phyloP scores from a whole-genome alignment of 2,329 filamentous ascomycete species.

The Domatiomyces catenatus region DNA sequence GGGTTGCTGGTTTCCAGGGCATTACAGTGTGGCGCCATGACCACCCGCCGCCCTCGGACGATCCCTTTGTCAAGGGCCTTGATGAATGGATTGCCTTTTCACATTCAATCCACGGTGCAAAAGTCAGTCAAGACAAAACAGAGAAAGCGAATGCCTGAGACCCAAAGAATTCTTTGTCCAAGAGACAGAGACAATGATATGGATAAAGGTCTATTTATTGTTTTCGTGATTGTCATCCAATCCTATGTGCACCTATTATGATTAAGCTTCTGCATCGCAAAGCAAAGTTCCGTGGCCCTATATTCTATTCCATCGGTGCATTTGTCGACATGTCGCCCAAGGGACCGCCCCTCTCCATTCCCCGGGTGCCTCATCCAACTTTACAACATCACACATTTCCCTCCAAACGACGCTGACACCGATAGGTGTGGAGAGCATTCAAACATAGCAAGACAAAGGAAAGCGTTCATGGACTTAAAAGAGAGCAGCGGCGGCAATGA shows the following conservation, averaged over 20 bases:
- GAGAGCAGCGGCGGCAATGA: neutral
- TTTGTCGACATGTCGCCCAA: neutral
- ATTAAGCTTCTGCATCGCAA: neutral
- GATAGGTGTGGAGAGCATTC: neutral
- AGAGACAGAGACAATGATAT: neutral
- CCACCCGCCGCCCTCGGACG: slow-evolving; percentile 43
- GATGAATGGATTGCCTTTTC: slow-evolving; percentile 69
- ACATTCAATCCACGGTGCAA: slow-evolving; percentile 39
- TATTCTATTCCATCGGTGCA: neutral
- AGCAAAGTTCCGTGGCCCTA: neutral
- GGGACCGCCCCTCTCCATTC: neutral
- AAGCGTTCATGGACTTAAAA: neutral
- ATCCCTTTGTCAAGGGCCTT: slow-evolving; percentile 59
- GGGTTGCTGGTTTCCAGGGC: slow-evolving; percentile 54
- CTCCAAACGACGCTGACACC: neutral
- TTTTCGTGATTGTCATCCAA: neutral
- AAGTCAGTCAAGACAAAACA: neutral
- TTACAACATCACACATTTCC: neutral
- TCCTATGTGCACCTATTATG: neutral
- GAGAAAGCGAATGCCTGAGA: neutral
- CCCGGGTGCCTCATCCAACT: neutral
- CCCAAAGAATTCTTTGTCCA: neutral
- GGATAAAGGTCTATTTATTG: neutral
- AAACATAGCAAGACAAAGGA: neutral
- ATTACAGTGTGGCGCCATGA: slow-evolving; percentile 80